These are phyloP conservation scores for Ceratocystiopsis sp. DNA, from an alignment of 2,329 filamentous ascomycete species.

Conservation along the genomic window DNA sequence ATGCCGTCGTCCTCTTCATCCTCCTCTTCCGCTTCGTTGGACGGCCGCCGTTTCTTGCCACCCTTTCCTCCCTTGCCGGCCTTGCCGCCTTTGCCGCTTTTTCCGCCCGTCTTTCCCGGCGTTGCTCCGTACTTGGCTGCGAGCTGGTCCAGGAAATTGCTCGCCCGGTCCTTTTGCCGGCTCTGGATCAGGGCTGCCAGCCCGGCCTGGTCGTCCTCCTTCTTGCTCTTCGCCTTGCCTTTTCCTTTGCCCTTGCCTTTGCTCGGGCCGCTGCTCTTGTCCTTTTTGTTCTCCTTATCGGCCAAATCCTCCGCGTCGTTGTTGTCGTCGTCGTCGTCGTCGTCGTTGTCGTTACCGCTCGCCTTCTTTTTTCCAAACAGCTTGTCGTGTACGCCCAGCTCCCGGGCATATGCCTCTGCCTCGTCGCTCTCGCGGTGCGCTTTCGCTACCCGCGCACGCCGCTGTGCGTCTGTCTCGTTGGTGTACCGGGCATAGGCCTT, in stretches of 20 bases:
- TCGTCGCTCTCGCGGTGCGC: conserved; percentile 53
- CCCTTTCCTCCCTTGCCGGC: conserved; percentile 1
- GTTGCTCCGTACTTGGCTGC: conserved; percentile 56
- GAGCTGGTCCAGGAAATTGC: conserved; percentile 51
- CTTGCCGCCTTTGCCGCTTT: conserved; percentile 22
- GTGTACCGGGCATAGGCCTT: conserved; percentile 51
- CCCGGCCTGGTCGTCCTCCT: conserved; percentile 5
- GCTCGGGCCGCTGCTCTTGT: conserved; percentile 18
- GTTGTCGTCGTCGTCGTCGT: no score
- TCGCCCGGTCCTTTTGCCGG: conserved; percentile 46
- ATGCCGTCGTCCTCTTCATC: conserved; percentile 35
- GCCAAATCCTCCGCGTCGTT: conserved; percentile 22
- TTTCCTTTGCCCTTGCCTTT: conserved; percentile 13
- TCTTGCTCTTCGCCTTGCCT: conserved; percentile 8
- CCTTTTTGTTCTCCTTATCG: conserved; percentile 17
- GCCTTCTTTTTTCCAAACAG: conserved; percentile 38
- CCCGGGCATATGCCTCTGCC: conserved; percentile 57
- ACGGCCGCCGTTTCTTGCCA: conserved; percentile 8
- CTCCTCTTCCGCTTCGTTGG: conserved; percentile 39
- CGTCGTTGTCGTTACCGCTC: conserved; percentile 5
- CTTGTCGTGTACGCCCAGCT: conserved; percentile 58
- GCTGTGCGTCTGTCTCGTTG: conserved; percentile 52
- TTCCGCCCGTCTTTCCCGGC: conserved; percentile 33
- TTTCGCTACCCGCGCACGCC: conserved; percentile 37
- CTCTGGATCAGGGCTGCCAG: conserved; percentile 48